Evolutionary conservation across 2,329 filamentous ascomycete species (phyloP), one percentile per base, ranked within the genome.

Genomic region (Graphilbum ipis-grandicollis): DNA sequence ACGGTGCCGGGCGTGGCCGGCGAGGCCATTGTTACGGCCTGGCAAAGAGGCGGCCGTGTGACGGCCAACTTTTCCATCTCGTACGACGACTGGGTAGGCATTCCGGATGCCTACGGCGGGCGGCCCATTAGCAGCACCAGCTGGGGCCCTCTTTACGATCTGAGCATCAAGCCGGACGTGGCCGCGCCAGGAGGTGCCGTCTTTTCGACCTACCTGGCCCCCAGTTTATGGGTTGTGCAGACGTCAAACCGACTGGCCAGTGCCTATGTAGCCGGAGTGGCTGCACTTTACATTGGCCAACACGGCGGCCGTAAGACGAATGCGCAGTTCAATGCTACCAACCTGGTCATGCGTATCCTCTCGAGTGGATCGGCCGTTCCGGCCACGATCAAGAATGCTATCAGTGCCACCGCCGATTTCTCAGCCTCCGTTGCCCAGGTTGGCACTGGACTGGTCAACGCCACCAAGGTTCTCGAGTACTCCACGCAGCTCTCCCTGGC

Each of bases 201-300:
- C 40, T 53, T 62, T 36, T 60, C 58, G 18, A 63, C 61, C 3
- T 65, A 57, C 40, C 34, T 38, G 13, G 46, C 55, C 26, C 47
- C 46, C 4, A 9, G 12, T 5, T 6, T 10, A 5, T 52, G 49
- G 28, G 54, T 53, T 12, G 53, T 66, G 2, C 50, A 62, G 19
- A 59, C 54, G 31, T 63, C 65, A 19, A 68, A 63, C 2, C 62
- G 57, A 6, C 66, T 67, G 64, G 58, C 62, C 5, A 56, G 54
- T 14, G 62, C 62, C 2, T 62, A 62, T 38, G 50, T 63, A 12
- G 60, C 61, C 14, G 62, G 60, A 19, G 50, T 58, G 9, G 55
- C 56, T 3, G 56, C 56, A n/a, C 51, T 59, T 9, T 59, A 56
- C 36, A 48, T 58, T 25, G 45, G 52, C 9, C 48, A 49, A 22